Percentiles rank a stretch among this genome's conserved stretches.
Evolutionary conservation across 768 basidiomycete species (phyloP).

Genomic region (Dioszegia hungarica): DNA sequence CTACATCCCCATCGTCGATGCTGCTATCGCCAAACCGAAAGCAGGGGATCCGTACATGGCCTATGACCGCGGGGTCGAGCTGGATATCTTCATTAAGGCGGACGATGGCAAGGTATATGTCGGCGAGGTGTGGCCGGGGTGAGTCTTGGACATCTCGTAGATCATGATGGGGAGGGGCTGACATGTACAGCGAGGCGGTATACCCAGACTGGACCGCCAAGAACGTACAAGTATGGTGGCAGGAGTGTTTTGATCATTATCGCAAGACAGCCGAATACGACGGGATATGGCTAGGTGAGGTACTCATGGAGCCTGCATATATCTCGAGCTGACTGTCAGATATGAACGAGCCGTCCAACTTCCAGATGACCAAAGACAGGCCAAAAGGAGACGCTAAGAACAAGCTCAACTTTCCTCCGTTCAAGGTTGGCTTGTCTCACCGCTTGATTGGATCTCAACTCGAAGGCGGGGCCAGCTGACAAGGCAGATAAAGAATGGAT

Average conservation of each 20-base stretch:
- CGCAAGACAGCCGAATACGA: neutral
- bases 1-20: constrained; percentile 46
- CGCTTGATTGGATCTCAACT: too few species aligned
- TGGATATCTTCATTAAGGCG: constrained; percentile 67
- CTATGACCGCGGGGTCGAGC: constrained; percentile 60
- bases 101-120: constrained; percentile 67
- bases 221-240: constrained; percentile 1
- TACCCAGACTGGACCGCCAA: constrained; percentile 67
- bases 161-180: neutral
- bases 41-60: constrained; percentile 50
- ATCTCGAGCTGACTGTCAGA: neutral
- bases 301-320: neutral
- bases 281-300: constrained; percentile 10
- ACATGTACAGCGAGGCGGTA: constrained; percentile 35
- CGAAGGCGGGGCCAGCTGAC: too few species aligned
- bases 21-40: constrained; percentile 14
- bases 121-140: constrained; percentile 56
- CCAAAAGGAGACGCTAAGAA: neutral
- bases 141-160: neutral
- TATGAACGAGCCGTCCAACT: constrained; percentile 9
- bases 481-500: constrained; percentile 7
- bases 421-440: too few species aligned
- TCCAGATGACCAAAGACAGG: neutral
- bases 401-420: neutral
- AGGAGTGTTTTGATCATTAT: constrained; percentile 4